Conservation (phyloP, 192 early-diverging fungal genomes). For the Coemansia sp. region DNA sequence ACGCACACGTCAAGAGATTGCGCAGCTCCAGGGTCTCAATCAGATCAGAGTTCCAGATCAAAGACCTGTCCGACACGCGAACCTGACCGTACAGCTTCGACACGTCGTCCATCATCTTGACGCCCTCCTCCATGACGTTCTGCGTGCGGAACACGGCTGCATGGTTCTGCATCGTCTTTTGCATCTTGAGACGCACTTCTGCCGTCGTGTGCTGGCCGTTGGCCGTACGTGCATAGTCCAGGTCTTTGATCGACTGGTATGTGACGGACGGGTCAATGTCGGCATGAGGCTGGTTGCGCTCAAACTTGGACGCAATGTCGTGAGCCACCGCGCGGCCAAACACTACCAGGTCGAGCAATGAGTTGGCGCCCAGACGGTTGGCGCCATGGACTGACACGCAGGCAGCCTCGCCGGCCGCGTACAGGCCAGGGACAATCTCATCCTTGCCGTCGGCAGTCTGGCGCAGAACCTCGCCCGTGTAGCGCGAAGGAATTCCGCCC, state of each 20-base stretch:
- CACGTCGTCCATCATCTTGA: slow-evolving; percentile 81
- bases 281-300: slow-evolving; percentile 83
- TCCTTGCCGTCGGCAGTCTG: slow-evolving; percentile 79
- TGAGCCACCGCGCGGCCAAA: slow-evolving; percentile 96
- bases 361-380: slow-evolving; percentile 97
- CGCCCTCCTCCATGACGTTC: slow-evolving; percentile 82
- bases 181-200: slow-evolving; percentile 90
- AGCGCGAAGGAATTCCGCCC: slow-evolving; percentile 97
- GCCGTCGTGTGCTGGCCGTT: slow-evolving; percentile 78
- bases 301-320: slow-evolving; percentile 87
- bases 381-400: slow-evolving; percentile 99
- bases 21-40: slow-evolving; percentile 96
- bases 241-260: slow-evolving; percentile 85
- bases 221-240: slow-evolving; percentile 90
- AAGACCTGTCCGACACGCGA: slow-evolving; percentile 82
- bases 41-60: slow-evolving; percentile 99
- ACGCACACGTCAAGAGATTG: slow-evolving; percentile 93
- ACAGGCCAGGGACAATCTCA: slow-evolving; percentile 91
- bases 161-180: slow-evolving; percentile 96
- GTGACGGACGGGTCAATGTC: slow-evolving; percentile 83
- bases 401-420: slow-evolving; percentile 97
- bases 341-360: slow-evolving; percentile 95
- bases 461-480: slow-evolving; percentile 93
- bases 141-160: slow-evolving; percentile 98
- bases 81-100: slow-evolving; percentile 78